A percentile compares a stretch with the other conserved stretches of the same genome.
These are phyloP conservation scores for Apophysomyces sp. DNA, from an alignment of 371 early-diverging fungal genomes.

Conservation along the genomic window DNA sequence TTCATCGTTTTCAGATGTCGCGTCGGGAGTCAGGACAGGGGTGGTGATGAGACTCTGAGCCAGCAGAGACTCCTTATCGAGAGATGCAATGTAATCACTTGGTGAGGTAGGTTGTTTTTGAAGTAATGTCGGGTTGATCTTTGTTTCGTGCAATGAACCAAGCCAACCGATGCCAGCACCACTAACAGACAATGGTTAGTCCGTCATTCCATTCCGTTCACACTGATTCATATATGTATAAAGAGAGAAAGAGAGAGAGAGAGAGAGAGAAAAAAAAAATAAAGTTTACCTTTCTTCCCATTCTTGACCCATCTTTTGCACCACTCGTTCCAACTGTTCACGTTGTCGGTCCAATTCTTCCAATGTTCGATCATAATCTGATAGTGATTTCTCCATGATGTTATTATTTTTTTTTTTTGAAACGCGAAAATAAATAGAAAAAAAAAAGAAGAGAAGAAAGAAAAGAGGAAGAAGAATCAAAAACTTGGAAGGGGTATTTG, in stretches of 20 bases:
- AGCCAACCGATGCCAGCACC: slow-evolving; percentile 53
- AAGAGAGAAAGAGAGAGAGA: too few relatives aligned
- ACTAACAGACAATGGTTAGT: too few relatives aligned
- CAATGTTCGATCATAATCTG: slow-evolving; percentile 47
- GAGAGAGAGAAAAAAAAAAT: too few relatives aligned
- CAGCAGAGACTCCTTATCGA: slow-evolving; percentile 39
- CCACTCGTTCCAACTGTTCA: slow-evolving; percentile 40
- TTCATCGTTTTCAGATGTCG: background rate
- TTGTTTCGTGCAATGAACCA: slow-evolving; percentile 27
- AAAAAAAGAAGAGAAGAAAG: slow-evolving; percentile 5
- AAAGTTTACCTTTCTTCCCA: slow-evolving; percentile 48
- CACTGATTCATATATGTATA: too few relatives aligned
- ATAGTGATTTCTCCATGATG: slow-evolving; percentile 42
- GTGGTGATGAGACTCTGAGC: slow-evolving; percentile 26
- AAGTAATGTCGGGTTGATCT: slow-evolving; percentile 1
- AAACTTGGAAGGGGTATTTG: background rate
- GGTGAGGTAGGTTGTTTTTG: slow-evolving; percentile 13
- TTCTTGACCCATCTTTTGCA: slow-evolving; percentile 50
- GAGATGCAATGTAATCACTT: slow-evolving; percentile 35
- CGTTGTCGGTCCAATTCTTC: slow-evolving; percentile 43
- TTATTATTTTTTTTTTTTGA: too few relatives aligned
- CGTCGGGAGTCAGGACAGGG: background rate
- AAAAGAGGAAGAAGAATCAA: slow-evolving; percentile 1
- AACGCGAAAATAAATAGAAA: background rate
- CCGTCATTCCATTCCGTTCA: too few relatives aligned